phyloP scores from a whole-genome alignment of 495 filamentous ascomycete genomes.

The Daldinia caldariorum region DNA sequence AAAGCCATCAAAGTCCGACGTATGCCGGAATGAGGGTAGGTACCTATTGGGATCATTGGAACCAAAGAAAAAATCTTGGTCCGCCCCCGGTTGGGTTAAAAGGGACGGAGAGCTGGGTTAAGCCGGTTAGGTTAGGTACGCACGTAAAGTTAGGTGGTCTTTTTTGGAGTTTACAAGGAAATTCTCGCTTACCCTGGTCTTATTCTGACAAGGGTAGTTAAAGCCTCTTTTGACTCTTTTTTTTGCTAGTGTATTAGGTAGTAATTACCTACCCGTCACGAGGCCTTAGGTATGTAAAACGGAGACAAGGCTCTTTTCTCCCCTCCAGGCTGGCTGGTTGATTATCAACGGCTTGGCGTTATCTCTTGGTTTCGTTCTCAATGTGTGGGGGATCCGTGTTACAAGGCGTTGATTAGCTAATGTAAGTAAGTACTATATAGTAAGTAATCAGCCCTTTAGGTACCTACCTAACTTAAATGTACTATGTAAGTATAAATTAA shows the following conservation, averaged over 20 bases:
- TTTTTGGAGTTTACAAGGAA: neutral
- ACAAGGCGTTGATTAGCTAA: neutral
- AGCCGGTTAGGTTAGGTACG: neutral
- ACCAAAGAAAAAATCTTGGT: slow-evolving; percentile 12
- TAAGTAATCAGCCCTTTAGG: too few relatives aligned
- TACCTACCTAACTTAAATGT: too few relatives aligned
- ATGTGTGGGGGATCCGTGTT: neutral
- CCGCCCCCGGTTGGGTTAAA: neutral
- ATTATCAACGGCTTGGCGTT: neutral
- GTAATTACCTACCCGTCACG: slow-evolving; percentile 5
- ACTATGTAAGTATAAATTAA: too few relatives aligned
- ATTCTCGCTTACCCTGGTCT: slow-evolving; percentile 28
- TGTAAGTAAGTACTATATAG: slow-evolving; percentile 1
- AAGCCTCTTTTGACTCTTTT: neutral
- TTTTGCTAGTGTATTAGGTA: too few relatives aligned
- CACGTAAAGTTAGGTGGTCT: slow-evolving; percentile 1
- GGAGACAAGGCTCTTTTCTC: slow-evolving; percentile 18
- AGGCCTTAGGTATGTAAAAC: neutral
- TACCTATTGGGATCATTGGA: slow-evolving; percentile 1
- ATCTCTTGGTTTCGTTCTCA: neutral
- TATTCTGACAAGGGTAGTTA: neutral
- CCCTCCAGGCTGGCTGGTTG: neutral
- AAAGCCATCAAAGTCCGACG: slow-evolving; percentile 25
- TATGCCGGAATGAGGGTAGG: slow-evolving; percentile 23
- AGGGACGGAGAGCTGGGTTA: neutral